These are phyloP conservation scores for Colletotrichum siamense DNA, from an alignment of 2,329 filamentous ascomycete genomes.

Conservation along the genomic window DNA sequence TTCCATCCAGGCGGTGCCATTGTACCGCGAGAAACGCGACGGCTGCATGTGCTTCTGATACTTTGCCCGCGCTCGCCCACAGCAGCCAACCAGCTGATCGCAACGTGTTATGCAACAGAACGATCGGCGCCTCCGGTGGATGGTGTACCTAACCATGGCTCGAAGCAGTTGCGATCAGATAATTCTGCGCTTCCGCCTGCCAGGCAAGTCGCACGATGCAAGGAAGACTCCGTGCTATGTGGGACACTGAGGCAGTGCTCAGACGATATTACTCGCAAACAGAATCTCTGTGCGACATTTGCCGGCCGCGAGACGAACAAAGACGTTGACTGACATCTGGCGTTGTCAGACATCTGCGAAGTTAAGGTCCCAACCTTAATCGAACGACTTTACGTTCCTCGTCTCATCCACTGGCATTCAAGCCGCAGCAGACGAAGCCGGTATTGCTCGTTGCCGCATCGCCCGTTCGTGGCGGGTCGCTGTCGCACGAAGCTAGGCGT, in stretches of 20 bases:
- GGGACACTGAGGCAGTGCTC: neutral
- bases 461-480: neutral
- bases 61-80: neutral
- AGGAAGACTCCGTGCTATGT: neutral
- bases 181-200: neutral
- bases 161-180: neutral
- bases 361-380: conserved; percentile 12
- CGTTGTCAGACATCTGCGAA: neutral
- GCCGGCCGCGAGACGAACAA: neutral
- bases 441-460: neutral
- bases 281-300: neutral
- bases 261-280: neutral
- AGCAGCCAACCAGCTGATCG: neutral
- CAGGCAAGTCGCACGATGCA: neutral
- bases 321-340: neutral
- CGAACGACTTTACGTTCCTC: neutral
- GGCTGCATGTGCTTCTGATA: neutral
- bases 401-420: neutral
- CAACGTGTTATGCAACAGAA: neutral
- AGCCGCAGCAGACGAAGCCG: neutral
- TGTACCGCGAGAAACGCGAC: neutral
- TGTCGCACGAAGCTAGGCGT: neutral
- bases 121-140: neutral
- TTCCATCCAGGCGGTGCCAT: neutral
- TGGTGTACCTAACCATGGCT: neutral